Conservation (phyloP, 1,284 basidiomycete species). For the Cryptococcus floricola region DNA sequence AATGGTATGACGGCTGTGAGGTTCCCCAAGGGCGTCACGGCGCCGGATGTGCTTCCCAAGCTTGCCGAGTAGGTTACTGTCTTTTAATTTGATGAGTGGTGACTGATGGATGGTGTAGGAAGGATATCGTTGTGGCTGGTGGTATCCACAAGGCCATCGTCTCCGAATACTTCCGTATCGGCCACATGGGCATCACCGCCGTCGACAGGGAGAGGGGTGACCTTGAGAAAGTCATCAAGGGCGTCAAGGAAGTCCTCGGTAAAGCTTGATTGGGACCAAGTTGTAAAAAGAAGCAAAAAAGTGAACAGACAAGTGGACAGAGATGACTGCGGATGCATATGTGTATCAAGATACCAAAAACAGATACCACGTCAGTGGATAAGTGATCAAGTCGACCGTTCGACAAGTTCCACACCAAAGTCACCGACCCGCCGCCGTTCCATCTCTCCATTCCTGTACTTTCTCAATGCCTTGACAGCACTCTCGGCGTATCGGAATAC, state of each 20-base stretch:
- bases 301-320: not conserved
- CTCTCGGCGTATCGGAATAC: not conserved
- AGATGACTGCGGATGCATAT: not conserved
- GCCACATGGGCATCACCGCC: constrained; percentile 87
- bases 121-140: constrained; percentile 78
- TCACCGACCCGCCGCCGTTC: no score
- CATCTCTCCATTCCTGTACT: no score
- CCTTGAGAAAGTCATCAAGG: constrained; percentile 67
- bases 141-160: constrained; percentile 85
- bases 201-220: constrained; percentile 68
- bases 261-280: constrained; percentile 40
- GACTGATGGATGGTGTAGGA: constrained; percentile 27
- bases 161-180: constrained; percentile 56
- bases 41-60: constrained; percentile 68
- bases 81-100: not conserved
- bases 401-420: no score
- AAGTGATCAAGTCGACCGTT: not conserved
- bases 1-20: constrained; percentile 88
- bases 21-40: constrained; percentile 70
- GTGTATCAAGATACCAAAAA: no score
- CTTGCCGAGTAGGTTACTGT: constrained; percentile 33
- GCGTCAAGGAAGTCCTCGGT: constrained; percentile 58
- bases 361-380: not conserved
- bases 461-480: no score
- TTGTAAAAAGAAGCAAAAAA: no score